A percentile compares a stretch with the other conserved stretches of the same genome.
Conservation (phyloP, 352 stramenopile species). For the Hyaloperonospora brassicae region DNA sequence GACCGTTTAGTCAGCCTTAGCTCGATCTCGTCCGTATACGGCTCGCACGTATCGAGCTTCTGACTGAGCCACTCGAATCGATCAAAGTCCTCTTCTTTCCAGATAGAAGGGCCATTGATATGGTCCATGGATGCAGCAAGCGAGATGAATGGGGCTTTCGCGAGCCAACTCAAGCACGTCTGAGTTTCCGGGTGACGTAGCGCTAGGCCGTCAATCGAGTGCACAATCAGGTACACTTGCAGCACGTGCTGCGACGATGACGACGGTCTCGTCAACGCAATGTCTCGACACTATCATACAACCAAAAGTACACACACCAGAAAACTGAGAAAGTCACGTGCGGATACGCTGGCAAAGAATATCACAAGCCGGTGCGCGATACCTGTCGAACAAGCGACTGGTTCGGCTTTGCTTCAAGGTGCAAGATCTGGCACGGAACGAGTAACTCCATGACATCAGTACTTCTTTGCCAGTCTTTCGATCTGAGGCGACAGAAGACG, state of each 20-base stretch:
- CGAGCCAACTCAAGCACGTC: conserved; percentile 44
- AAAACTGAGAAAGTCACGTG: conserved; percentile 1
- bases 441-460: no score
- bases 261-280: conserved; percentile 15
- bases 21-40: conserved; percentile 45
- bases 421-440: conserved; percentile 22
- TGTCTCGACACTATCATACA: conserved; percentile 36
- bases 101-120: conserved; percentile 44
- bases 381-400: conserved; percentile 32
- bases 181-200: conserved; percentile 41
- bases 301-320: background rate
- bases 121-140: conserved; percentile 49
- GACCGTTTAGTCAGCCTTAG: conserved; percentile 22
- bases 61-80: conserved; percentile 49
- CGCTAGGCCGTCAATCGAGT: conserved; percentile 45
- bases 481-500: background rate
- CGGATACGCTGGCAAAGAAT: background rate
- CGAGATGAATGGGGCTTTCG: conserved; percentile 32
- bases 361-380: background rate
- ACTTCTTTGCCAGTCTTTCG: no score
- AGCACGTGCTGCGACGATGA: conserved; percentile 5
- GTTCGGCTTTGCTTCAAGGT: conserved; percentile 18
- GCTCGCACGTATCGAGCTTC: conserved; percentile 32
- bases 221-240: conserved; percentile 38
- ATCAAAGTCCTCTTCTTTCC: conserved; percentile 43